phyloP scores from a whole-genome alignment of 192 early-diverging fungal species.

The Coemansia asiatica region DNA sequence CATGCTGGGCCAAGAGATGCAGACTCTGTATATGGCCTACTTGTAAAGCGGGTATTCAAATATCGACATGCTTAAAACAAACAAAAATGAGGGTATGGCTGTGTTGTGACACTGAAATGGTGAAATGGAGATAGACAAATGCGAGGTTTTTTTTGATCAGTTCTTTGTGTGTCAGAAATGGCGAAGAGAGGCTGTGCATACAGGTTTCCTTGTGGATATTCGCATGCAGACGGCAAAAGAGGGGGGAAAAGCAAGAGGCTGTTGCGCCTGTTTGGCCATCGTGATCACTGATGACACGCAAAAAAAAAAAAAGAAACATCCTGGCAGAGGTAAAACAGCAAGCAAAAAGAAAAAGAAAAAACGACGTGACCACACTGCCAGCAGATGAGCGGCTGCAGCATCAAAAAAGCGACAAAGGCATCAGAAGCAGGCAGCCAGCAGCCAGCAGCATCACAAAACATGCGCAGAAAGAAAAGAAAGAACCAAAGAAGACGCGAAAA shows the following conservation, averaged over 20 bases:
- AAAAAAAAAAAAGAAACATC: too few species aligned
- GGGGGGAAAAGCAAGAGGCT: neutral
- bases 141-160: neutral
- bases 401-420: too few species aligned
- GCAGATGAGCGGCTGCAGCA: too few species aligned
- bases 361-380: too few species aligned
- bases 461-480: neutral
- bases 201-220: neutral
- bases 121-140: neutral
- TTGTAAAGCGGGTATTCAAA: too few species aligned
- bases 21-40: too few species aligned
- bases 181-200: neutral
- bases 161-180: neutral
- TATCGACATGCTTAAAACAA: too few species aligned
- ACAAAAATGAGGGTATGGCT: neutral
- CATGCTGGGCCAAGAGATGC: neutral
- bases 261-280: too few species aligned
- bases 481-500: neutral
- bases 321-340: too few species aligned
- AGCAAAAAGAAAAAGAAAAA: too few species aligned
- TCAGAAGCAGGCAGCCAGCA: neutral
- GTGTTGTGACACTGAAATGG: neutral
- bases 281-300: too few species aligned
- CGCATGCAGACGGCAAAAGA: neutral
- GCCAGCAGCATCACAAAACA: neutral